Evolutionary conservation across 2,329 filamentous ascomycete genomes (phyloP), one percentile per base, ranked within the genome.

Genomic region (Phaeomoniella chlamydospora): DNA sequence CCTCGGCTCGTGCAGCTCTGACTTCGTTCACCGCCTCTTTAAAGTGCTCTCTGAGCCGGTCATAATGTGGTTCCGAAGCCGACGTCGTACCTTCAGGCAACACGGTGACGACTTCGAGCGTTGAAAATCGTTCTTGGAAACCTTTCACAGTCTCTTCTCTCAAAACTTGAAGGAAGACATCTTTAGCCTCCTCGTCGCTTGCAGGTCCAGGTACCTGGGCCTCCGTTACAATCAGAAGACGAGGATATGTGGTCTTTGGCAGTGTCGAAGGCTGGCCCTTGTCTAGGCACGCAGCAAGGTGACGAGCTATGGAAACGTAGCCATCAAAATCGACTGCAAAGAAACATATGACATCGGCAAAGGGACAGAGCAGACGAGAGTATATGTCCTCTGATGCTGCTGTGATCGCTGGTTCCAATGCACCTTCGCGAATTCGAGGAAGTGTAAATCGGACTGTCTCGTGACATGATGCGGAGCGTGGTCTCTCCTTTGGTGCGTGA

Each of bases 331-430:
- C 39, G 35, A 37, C 36, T 31, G 42, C 37, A 42, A 52, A 53
- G 41, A 52, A 49, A 39, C 40, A 53, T 35, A 51, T 47, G 18
- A 51, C 39, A 37, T 51, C 40, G 33, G 39, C 35, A 40, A 51
- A 51, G 31, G 44, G 42, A 18, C 30, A 39, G 16, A 52, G 38
- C 26, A 49, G 33, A 18, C 44, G 37, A 37, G 38, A 35, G 39
- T 48, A 49, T 32, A 49, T 41, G 29, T 31, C 37, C 39, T 45
- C 33, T 13, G 41, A 29, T 13, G 38, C 31, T 19, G 37, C 33
- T 31, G 31, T 18, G n/a, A 43, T 13, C 32, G 15, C 15, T 15
- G 19, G 29, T 30, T 19, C 30, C 15, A 26, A n/a, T 11, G 31
- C 32, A 14, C 11, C 30, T 33, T 38, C 35, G 26, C 15, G 29